These are phyloP conservation scores for Komagataella pseudopastoris DNA, from an alignment of 805 yeast genomes.

Conservation along the genomic window DNA sequence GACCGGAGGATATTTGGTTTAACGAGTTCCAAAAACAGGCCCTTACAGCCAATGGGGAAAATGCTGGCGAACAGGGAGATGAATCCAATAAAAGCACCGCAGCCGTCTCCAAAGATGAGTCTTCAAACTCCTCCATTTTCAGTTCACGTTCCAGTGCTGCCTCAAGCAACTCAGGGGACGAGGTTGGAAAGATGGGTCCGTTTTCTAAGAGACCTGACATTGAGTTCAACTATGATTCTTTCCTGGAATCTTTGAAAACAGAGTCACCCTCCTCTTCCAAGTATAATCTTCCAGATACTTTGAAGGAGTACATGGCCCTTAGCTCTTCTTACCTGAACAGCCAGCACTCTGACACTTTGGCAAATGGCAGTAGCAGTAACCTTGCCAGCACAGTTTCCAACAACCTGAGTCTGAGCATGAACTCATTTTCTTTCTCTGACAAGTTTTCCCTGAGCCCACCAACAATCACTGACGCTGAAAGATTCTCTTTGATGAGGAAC, in stretches of 20 bases:
- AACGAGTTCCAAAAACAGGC: not conserved
- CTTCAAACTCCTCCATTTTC: not conserved
- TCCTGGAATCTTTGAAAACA: not conserved
- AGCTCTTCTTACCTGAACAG: slow-evolving; percentile 5
- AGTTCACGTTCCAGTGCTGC: not conserved
- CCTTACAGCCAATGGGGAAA: not conserved
- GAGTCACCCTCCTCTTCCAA: slow-evolving; percentile 5
- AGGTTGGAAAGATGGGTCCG: not conserved
- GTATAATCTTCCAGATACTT: slow-evolving; percentile 18
- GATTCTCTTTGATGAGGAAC: slow-evolving; percentile 16
- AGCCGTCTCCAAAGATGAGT: not conserved
- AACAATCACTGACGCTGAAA: slow-evolving; percentile 17
- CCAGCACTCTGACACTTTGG: not conserved
- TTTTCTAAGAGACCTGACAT: not conserved
- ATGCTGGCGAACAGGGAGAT: not conserved
- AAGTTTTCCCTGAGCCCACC: slow-evolving; percentile 11
- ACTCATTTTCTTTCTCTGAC: slow-evolving; percentile 8
- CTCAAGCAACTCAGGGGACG: not conserved
- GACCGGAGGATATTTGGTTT: not conserved
- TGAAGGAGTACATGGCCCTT: slow-evolving; percentile 25
- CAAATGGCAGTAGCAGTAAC: slow-evolving; percentile 7
- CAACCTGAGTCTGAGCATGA: slow-evolving; percentile 4
- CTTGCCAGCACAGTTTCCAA: slow-evolving; percentile 8
- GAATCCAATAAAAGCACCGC: not conserved
- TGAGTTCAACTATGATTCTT: slow-evolving; percentile 1